phyloP scores from a whole-genome alignment of 75 land plant species.

The Isoetes taiwanensis region DNA sequence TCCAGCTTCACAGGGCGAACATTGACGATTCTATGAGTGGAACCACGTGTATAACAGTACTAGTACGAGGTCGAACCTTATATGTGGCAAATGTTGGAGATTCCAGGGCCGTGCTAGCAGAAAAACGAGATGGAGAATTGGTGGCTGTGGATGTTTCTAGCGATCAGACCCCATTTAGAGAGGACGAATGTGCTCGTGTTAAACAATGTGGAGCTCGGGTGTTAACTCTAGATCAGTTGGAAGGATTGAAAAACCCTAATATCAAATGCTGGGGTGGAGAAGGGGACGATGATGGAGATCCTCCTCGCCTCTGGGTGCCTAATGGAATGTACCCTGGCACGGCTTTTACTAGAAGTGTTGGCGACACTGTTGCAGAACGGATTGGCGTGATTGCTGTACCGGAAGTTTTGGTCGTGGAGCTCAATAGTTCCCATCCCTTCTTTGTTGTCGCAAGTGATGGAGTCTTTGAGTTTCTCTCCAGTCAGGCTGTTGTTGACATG shows the following conservation, averaged over 20 bases:
- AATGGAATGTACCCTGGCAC: conserved; percentile 64
- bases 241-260: conserved; percentile 9
- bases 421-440: conserved; percentile 36
- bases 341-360: conserved; percentile 40
- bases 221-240: conserved; percentile 49
- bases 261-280: not conserved
- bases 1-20: conserved; percentile 38
- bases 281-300: conserved; percentile 19
- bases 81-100: conserved; percentile 70
- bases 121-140: conserved; percentile 20
- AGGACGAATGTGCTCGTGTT: conserved; percentile 52
- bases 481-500: conserved; percentile 43
- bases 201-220: conserved; percentile 62
- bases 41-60: conserved; percentile 52
- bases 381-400: conserved; percentile 60
- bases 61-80: conserved; percentile 22
- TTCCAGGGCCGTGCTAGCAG: conserved; percentile 53
- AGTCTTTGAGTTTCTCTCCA: conserved; percentile 50
- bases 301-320: conserved; percentile 43
- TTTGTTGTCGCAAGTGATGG: conserved; percentile 76
- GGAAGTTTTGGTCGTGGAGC: conserved; percentile 33
- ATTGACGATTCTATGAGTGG: conserved; percentile 95
- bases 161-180: conserved; percentile 60
- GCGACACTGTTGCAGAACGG: conserved; percentile 43
- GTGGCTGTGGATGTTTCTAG: conserved; percentile 44